Evolutionary conservation across 108 stramenopile genomes (phyloP), one percentile per base, ranked within the genome.

Genomic region (Nitzschia sp.): DNA sequence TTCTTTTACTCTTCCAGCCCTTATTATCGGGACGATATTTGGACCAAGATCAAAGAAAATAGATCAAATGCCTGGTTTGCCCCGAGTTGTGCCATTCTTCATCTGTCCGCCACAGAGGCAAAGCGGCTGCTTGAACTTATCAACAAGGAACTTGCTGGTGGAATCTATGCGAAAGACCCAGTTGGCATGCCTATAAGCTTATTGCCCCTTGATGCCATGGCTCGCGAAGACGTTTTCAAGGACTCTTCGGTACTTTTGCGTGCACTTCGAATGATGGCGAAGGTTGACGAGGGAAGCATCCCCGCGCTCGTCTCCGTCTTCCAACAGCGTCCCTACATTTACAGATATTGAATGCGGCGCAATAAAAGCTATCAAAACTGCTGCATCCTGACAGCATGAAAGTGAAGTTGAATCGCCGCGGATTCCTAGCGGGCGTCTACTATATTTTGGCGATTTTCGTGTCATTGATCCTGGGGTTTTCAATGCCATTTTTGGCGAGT

Each of bases 111-210:
- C 6, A 19, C 2, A 19, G 29, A 53, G 53, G 53, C 31, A 5
- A 18, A 9, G 29, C 0, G 0, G 19, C 15, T 35, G 4, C 46
- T 31, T 24, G 3, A 31, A 8, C n/a, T 66, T 32, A 48, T 66
- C 33, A 18, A 25, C 9, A 53, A 53, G 28, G 29, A 33, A 19
- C n/a, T n/a, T n/a, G n/a, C n/a, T n/a, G 54, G 28, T 15, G 24
- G 24, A 27, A 53, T 49, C 0, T 66, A 66, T 54, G 2, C 21
- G 6, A 32, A 54, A 25, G 32, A 55, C 34, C 66, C 66, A 2
- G 30, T 54, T 53, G 66, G 66, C 11, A 66, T 66, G 66, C 66
- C 66, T 18, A 32, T 66, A 3, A 18, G 31, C 31, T 31, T 53
- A 5, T 35, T 66, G 11, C 34, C 33, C 1, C 31, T 59, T 1